phyloP scores from a whole-genome alignment of 352 stramenopile genomes.

The Phytophthora tentaculata region DNA sequence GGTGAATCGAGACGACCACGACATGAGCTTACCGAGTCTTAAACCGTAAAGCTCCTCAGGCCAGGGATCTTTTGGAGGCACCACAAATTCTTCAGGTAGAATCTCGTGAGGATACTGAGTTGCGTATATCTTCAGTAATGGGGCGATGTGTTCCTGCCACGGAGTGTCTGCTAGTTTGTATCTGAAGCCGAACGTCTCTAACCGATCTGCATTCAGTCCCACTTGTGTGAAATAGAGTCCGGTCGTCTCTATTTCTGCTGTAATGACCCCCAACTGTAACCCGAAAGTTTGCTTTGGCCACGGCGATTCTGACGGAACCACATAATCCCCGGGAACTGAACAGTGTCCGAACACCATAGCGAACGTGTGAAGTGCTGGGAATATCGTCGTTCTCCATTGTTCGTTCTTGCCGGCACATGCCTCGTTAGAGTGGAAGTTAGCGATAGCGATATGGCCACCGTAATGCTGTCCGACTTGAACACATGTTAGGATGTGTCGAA shows the following conservation, averaged over 20 bases:
- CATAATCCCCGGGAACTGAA: slow-evolving; percentile 23
- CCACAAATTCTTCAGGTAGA: slow-evolving; percentile 36
- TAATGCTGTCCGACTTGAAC: slow-evolving; percentile 34
- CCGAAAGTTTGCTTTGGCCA: slow-evolving; percentile 27
- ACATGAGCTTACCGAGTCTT: slow-evolving; percentile 34
- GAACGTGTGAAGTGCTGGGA: slow-evolving; percentile 33
- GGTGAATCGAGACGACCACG: slow-evolving; percentile 33
- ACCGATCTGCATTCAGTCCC: slow-evolving; percentile 32
- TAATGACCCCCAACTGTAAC: slow-evolving; percentile 22
- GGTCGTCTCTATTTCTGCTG: slow-evolving; percentile 19
- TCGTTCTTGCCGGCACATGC: slow-evolving; percentile 4
- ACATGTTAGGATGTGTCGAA: slow-evolving; percentile 27
- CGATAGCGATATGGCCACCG: slow-evolving; percentile 24
- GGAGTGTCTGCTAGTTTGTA: slow-evolving; percentile 32
- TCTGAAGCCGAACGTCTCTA: slow-evolving; percentile 39
- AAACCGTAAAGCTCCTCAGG: slow-evolving; percentile 28
- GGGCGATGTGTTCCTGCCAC: slow-evolving; percentile 23
- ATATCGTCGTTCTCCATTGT: slow-evolving; percentile 30
- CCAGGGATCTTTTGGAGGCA: slow-evolving; percentile 27
- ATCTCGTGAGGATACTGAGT: slow-evolving; percentile 27
- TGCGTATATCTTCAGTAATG: slow-evolving; percentile 27
- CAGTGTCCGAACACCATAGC: slow-evolving; percentile 34
- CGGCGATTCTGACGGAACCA: slow-evolving; percentile 23
- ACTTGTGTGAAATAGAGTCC: slow-evolving; percentile 33
- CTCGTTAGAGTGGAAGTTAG: slow-evolving; percentile 17